Evolutionary conservation across 345 rosid genomes (phyloP), one percentile per base, ranked within the genome.

Genomic region (Gossypium bickii): DNA sequence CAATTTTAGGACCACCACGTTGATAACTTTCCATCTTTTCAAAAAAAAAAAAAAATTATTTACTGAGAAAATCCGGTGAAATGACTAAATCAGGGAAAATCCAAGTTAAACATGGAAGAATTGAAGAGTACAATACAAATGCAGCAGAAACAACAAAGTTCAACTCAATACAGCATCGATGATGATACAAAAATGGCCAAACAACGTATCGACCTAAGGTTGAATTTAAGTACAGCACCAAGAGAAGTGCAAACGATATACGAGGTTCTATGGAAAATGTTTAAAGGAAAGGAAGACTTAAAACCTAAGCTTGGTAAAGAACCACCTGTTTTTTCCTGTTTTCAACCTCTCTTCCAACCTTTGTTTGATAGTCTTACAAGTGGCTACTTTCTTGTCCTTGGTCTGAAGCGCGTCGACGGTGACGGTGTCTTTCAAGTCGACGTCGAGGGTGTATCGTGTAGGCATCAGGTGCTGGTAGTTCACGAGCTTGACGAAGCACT

Each of bases 261-360:
- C 44, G 41, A 34, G 18, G 0, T 67, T 67, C 70, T 11, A 45
- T 20, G 12, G 24, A 10, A 12, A 61, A 16, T 10, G 62, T 74
- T 34, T 1, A 34, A 27, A 34, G 41, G 1, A 34, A 34, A 5
- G 41, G 41, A 34, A 34, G 4, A 9, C 4, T 65, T 72, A 85
- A 63, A 87, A 87, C 87, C 91, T 85, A 74, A 87, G 87, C 79
- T 87, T 87, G 43, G 89, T 85, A 48, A 87, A 87, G 80, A 87
- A 87, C 91, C 87, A 87, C 78, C 87, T 82, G 82, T 85, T 87
- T 81, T 87, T 87, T 0, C 91, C 91, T 0, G 89, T 87, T 80
- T 85, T 87, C 77, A 87, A 87, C 78, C 90, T 74, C 69, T 87
- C 89, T 80, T 87, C 90, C 7, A 87, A 76, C 85, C 80, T 80